Base-by-base conservation (phyloP, 1,284 basidiomycete species). In the Apiotrichum brassicae region DNA sequence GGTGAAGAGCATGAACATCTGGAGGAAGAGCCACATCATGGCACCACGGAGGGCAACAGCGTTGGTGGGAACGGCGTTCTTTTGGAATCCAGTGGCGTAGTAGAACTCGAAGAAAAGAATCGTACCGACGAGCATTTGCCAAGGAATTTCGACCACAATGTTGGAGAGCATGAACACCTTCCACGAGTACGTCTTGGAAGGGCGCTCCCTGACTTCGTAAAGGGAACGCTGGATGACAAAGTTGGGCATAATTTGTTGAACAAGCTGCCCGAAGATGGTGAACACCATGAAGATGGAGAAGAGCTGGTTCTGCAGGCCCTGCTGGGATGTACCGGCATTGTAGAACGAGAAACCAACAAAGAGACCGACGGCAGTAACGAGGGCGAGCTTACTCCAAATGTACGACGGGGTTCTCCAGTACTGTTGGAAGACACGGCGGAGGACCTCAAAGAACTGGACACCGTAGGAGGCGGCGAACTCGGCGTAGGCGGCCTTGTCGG, bases 111-210 rank as follows among this genome's bases (percentile, higher is more conserved):
- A 68, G 64, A 68, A 76, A 59, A 76, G 68, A 20, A 70, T 28
- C 7, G 60, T 63, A 2, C 63, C 70, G 23, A 79, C 77, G 3
- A 86, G 56, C 20, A 86, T 69, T 5, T 60, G 66, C 66, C 65
- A 71, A 3, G 68, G 70, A 28, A 71, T 62, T 58, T 72, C 72
- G 35, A 71, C 74, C 14, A 77, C 38, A 36, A 77, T 67, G 57
- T 71, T 71, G 38, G 60, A 62, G 30, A 68, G 46, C 39, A 71
- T 68, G 39, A 91, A 79, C 1, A 85, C 81, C 7, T 82, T 77
- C 90, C 90, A 93, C 43, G 81, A 81, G 75, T 91, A 93, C 64
- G 87, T 86, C 63, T 84, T 80, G 57, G 83, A 85, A 0, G 84
- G 78, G 1, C 82, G 78, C 67, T 88, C 86, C 28, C 86, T 79